These are phyloP conservation scores for Cytospora piceicola DNA, from an alignment of 2,329 filamentous ascomycete genomes.

Conservation along the genomic window DNA sequence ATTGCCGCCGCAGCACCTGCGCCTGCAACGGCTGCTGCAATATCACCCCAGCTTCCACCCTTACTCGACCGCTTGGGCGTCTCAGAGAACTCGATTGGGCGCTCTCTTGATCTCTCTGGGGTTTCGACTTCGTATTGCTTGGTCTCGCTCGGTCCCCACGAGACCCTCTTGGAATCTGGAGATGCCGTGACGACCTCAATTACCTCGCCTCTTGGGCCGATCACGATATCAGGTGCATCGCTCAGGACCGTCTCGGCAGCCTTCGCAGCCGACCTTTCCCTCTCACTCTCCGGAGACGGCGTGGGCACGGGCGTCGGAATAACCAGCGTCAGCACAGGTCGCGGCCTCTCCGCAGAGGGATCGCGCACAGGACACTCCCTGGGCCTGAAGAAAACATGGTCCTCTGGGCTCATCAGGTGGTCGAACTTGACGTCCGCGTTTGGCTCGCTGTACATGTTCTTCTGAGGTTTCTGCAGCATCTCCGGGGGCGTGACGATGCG, in stretches of 20 bases:
- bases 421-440: slow-evolving; percentile 68
- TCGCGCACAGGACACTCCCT: slow-evolving; percentile 45
- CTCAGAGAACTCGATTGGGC: slow-evolving; percentile 40
- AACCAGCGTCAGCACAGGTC: slow-evolving; percentile 64
- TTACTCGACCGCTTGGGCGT: slow-evolving; percentile 33
- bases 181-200: slow-evolving; percentile 47
- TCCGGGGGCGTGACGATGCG: slow-evolving; percentile 60
- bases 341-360: slow-evolving; percentile 57
- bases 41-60: slow-evolving; percentile 54
- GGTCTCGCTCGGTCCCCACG: slow-evolving; percentile 67
- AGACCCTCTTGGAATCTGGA: slow-evolving; percentile 56
- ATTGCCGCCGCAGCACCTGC: slow-evolving; percentile 40
- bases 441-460: slow-evolving; percentile 58
- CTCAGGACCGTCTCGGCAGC: slow-evolving; percentile 30
- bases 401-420: slow-evolving; percentile 58
- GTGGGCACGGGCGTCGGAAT: slow-evolving; percentile 61
- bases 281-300: slow-evolving; percentile 49
- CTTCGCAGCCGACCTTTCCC: slow-evolving; percentile 34
- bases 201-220: slow-evolving; percentile 48
- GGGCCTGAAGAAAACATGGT: slow-evolving; percentile 45
- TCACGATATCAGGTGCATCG: slow-evolving; percentile 39
- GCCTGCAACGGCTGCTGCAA: slow-evolving; percentile 54
- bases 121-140: slow-evolving; percentile 67
- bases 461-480: slow-evolving; percentile 49
- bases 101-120: slow-evolving; percentile 49